Evolutionary conservation across 257 asterid species (phyloP).

Genomic region (Forsythia suspensa): DNA sequence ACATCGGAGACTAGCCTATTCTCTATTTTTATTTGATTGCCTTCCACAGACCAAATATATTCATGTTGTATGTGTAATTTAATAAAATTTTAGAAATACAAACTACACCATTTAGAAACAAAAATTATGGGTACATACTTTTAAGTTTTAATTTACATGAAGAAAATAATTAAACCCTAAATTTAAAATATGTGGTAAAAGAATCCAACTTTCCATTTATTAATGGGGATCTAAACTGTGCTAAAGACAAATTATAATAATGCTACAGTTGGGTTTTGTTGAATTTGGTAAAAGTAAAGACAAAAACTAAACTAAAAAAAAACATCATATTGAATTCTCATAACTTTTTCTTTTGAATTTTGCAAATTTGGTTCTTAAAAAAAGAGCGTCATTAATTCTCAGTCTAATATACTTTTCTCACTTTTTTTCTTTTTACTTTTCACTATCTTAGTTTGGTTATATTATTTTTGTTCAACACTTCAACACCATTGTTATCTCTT

Average conservation of each 20-base stretch:
- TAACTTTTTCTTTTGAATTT: background rate
- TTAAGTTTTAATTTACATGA: background rate
- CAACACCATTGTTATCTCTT: too few relatives aligned
- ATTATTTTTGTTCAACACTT: too few relatives aligned
- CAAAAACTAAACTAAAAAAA: background rate
- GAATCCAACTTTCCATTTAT: background rate
- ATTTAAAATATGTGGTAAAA: background rate
- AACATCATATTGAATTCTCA: background rate
- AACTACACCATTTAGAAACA: background rate
- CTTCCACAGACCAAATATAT: too few relatives aligned
- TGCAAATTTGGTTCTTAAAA: background rate
- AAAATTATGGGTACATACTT: background rate
- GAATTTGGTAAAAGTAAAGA: background rate
- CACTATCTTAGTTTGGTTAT: too few relatives aligned
- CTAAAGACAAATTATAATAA: background rate
- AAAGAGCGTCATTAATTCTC: too few relatives aligned
- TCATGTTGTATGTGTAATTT: too few relatives aligned
- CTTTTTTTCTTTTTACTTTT: too few relatives aligned
- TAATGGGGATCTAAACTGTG: background rate
- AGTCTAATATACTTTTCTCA: too few relatives aligned
- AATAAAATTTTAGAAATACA: too few relatives aligned
- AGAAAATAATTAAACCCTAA: background rate
- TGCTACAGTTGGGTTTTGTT: background rate
- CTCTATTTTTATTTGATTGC: background rate
- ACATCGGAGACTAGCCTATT: background rate